Evolutionary conservation across 2,329 filamentous ascomycete genomes (phyloP).

Genomic region (Aspergillus sp.): DNA sequence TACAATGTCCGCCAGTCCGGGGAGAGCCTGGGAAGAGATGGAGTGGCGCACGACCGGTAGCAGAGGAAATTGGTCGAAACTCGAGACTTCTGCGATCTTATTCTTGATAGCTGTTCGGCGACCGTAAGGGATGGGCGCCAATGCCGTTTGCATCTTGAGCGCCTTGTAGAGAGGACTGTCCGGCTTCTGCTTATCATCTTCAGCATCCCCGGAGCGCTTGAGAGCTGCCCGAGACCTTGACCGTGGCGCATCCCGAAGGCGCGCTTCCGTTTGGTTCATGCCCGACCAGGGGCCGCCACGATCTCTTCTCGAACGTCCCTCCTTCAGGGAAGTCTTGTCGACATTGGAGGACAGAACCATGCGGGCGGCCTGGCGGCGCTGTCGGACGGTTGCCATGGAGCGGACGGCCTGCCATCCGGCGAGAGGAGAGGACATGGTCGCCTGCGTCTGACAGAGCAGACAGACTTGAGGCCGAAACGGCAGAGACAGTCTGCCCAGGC

Average conservation of each 20-base stretch:
- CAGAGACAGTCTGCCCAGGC: conserved; percentile 32
- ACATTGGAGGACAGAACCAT: conserved; percentile 43
- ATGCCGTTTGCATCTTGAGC: conserved; percentile 86
- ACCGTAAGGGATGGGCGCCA: conserved; percentile 76
- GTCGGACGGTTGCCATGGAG: conserved; percentile 33
- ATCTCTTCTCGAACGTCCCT: conserved; percentile 43
- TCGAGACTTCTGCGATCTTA: conserved; percentile 65
- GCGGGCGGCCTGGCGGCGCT: conserved; percentile 39
- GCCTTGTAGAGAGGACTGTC: conserved; percentile 68
- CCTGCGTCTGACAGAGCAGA: conserved; percentile 35
- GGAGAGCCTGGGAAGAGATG: conserved; percentile 71
- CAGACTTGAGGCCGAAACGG: conserved; percentile 34
- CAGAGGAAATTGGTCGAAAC: conserved; percentile 79
- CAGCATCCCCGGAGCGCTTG: conserved; percentile 42
- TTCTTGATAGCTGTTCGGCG: conserved; percentile 64
- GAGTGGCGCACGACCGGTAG: conserved; percentile 71
- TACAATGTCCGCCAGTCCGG: conserved; percentile 70
- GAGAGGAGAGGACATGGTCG: conserved; percentile 16
- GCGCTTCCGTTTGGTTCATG: conserved; percentile 59
- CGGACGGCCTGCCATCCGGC: conserved; percentile 34
- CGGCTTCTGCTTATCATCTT: conserved; percentile 44
- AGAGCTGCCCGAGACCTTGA: conserved; percentile 44
- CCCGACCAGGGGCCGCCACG: conserved; percentile 59
- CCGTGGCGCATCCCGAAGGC: conserved; percentile 45
- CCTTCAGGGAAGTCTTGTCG: conserved; percentile 31